Percentiles rank a stretch among this genome's conserved stretches.
phyloP scores from a whole-genome alignment of 768 basidiomycete genomes.

The Lactifluus piperatus region DNA sequence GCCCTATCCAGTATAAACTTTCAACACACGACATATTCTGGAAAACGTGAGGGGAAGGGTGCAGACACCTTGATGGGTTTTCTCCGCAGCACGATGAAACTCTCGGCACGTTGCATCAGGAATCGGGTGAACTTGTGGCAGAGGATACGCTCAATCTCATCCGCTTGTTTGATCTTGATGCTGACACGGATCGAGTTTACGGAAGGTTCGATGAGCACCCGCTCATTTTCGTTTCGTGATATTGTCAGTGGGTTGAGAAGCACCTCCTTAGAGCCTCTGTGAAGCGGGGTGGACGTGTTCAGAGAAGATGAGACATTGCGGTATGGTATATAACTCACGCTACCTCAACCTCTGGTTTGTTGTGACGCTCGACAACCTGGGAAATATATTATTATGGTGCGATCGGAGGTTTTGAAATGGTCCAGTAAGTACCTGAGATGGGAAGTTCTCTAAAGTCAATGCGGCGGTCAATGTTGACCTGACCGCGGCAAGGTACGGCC shows the following conservation, averaged over 20 bases:
- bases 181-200: conserved; percentile 95
- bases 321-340: conserved; percentile 36
- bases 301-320: background rate
- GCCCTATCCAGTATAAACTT: conserved; percentile 44
- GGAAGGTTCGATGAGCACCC: conserved; percentile 93
- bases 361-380: conserved; percentile 93
- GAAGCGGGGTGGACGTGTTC: background rate
- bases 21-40: background rate
- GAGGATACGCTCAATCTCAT: conserved; percentile 95
- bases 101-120: conserved; percentile 98
- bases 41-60: background rate
- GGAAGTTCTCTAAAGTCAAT: conserved; percentile 94
- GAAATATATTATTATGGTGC: conserved; percentile 20
- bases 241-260: conserved; percentile 89
- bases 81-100: conserved; percentile 90
- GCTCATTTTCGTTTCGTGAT: conserved; percentile 95
- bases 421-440: conserved; percentile 73
- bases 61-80: conserved; percentile 77
- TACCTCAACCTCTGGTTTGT: conserved; percentile 92
- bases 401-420: background rate
- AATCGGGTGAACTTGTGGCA: conserved; percentile 98
- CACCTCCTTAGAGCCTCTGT: conserved; percentile 86
- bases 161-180: conserved; percentile 98
- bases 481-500: conserved; percentile 94
- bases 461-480: conserved; percentile 96